Conservation (phyloP, 192 early-diverging fungal species). For the Linnemannia elongata region DNA sequence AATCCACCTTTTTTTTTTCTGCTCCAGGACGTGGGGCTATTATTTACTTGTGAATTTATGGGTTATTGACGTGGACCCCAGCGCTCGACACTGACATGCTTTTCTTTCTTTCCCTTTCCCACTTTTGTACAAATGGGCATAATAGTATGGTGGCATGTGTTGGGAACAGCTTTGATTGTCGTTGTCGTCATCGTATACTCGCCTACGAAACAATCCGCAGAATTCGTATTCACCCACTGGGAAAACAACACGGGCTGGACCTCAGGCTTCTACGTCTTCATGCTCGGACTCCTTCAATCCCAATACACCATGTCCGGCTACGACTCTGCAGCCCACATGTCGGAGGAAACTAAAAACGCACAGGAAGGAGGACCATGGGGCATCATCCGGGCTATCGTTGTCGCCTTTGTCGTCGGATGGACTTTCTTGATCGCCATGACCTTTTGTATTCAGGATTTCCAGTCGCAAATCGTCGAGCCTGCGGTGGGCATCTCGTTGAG, state of each 20-base stretch:
- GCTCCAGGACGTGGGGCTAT: neutral
- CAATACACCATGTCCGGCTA: slow-evolving; percentile 72
- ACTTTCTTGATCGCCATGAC: slow-evolving; percentile 61
- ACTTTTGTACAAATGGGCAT: neutral
- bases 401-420: slow-evolving; percentile 58
- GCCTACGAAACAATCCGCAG: slow-evolving; percentile 49
- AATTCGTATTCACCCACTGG: slow-evolving; percentile 66
- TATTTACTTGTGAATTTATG: neutral
- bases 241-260: slow-evolving; percentile 66
- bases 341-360: slow-evolving; percentile 68
- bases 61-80: neutral
- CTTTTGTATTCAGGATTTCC: slow-evolving; percentile 59
- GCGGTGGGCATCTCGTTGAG: slow-evolving; percentile 55
- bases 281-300: slow-evolving; percentile 64
- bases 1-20: neutral
- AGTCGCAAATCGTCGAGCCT: slow-evolving; percentile 57
- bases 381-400: slow-evolving; percentile 58
- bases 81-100: neutral
- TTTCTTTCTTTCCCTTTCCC: slow-evolving; percentile 4
- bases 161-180: slow-evolving; percentile 64
- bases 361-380: slow-evolving; percentile 64
- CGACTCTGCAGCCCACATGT: slow-evolving; percentile 61
- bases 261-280: slow-evolving; percentile 62
- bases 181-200: slow-evolving; percentile 60
- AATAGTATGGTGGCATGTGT: slow-evolving; percentile 57